phyloP scores from a whole-genome alignment of 768 basidiomycete species.

The Mycena floridula region DNA sequence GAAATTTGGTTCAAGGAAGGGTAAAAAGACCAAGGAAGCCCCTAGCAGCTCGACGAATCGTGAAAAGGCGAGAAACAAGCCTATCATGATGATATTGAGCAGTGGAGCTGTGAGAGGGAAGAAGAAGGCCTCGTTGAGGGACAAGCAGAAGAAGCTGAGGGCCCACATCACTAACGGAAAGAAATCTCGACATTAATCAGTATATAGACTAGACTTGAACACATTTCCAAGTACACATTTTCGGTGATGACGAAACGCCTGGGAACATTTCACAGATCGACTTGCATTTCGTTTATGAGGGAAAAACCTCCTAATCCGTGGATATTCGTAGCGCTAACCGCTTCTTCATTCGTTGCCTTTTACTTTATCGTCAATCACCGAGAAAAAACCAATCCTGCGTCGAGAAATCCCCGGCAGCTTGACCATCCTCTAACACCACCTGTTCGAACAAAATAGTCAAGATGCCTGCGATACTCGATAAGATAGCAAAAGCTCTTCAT shows the following conservation, averaged over 20 bases:
- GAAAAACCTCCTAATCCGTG: constrained; percentile 53
- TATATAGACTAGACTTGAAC: neutral
- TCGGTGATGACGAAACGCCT: too few relatives aligned
- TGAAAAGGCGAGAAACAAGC: constrained; percentile 92
- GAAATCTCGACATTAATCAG: constrained; percentile 21
- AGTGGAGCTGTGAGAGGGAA: constrained; percentile 74
- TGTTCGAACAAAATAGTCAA: constrained; percentile 28
- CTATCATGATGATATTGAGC: constrained; percentile 88
- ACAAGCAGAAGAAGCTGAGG: constrained; percentile 75
- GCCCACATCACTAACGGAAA: constrained; percentile 72
- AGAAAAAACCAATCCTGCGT: constrained; percentile 54
- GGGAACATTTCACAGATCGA: too few relatives aligned
- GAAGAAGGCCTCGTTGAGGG: constrained; percentile 74
- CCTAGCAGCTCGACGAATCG: constrained; percentile 87
- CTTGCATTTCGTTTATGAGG: too few relatives aligned
- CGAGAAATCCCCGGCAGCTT: constrained; percentile 50
- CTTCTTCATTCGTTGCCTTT: constrained; percentile 54
- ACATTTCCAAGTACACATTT: neutral
- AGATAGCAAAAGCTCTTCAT: constrained; percentile 30
- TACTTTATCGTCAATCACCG: constrained; percentile 48
- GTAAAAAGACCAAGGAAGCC: constrained; percentile 81
- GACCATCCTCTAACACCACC: constrained; percentile 66
- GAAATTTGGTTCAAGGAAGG: constrained; percentile 85
- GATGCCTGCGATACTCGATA: constrained; percentile 37
- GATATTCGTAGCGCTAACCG: constrained; percentile 49